phyloP scores from a whole-genome alignment of 192 early-diverging fungal genomes.

The Radiomyces spectabilis region DNA sequence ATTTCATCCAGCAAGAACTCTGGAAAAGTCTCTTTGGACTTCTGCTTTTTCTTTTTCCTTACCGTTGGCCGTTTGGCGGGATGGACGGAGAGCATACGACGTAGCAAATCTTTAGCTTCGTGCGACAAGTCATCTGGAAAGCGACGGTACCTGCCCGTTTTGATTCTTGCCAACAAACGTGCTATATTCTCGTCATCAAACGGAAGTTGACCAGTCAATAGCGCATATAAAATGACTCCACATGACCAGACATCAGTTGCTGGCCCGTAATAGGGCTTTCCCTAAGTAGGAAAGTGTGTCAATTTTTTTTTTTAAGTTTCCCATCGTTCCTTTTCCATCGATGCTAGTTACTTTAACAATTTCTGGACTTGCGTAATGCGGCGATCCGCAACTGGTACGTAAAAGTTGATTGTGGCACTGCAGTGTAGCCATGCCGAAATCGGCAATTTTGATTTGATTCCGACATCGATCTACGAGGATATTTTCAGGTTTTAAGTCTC shows the following conservation, averaged over 20 bases:
- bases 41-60: constrained; percentile 11
- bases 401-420: constrained; percentile 38
- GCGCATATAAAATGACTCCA: constrained; percentile 84
- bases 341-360: constrained; percentile 23
- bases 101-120: constrained; percentile 59
- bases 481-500: constrained; percentile 77
- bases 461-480: constrained; percentile 32
- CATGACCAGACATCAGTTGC: constrained; percentile 91
- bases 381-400: constrained; percentile 48
- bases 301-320: too few species aligned
- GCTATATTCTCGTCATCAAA: constrained; percentile 75
- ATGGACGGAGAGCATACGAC: constrained; percentile 70
- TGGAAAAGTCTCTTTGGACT: background rate
- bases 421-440: constrained; percentile 57
- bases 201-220: constrained; percentile 73
- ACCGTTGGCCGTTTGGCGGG: constrained; percentile 51
- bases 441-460: constrained; percentile 52
- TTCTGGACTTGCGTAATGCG: constrained; percentile 28
- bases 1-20: background rate
- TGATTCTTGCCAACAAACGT: constrained; percentile 55
- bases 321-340: too few species aligned
- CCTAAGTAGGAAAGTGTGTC: background rate
- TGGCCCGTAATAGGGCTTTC: constrained; percentile 30
- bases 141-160: constrained; percentile 51
- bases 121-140: constrained; percentile 65